A percentile compares a stretch with the other conserved stretches of the same genome.
Conservation (phyloP, 2,329 filamentous ascomycete genomes). For the Pseudogymnoascus destructans region DNA sequence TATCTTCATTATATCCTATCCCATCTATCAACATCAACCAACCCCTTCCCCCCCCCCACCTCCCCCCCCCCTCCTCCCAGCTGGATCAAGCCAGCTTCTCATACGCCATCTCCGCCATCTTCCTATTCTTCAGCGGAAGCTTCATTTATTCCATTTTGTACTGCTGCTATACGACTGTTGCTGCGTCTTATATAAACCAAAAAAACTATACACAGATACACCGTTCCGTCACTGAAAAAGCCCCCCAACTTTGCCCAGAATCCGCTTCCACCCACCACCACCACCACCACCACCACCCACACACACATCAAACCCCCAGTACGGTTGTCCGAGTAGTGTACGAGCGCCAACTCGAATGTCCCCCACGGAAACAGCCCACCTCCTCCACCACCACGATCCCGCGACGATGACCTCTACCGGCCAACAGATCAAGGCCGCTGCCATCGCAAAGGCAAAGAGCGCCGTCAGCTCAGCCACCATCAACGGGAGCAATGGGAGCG, state of each 20-base stretch:
- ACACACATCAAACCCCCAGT: not conserved
- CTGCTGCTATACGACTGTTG: not conserved
- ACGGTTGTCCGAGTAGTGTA: not conserved
- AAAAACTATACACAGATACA: not conserved
- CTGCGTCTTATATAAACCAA: not conserved
- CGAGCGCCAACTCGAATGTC: not conserved
- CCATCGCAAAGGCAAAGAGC: conserved; percentile 48
- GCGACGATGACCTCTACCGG: conserved; percentile 23
- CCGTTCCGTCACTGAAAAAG: not conserved
- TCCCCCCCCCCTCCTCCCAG: not conserved
- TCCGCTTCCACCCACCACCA: not conserved
- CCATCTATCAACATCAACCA: not conserved
- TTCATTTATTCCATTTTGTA: not conserved
- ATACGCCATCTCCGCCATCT: not conserved
- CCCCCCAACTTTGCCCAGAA: not conserved
- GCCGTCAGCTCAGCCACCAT: conserved; percentile 32
- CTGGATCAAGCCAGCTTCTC: not conserved
- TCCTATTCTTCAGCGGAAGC: not conserved
- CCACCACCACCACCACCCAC: not conserved
- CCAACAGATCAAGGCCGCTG: conserved; percentile 26
- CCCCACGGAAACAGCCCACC: not conserved
- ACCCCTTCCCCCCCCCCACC: not conserved
- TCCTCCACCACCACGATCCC: not conserved
- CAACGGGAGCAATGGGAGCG: conserved; percentile 31
- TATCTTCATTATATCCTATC: not conserved